phyloP scores from a whole-genome alignment of 2,329 filamentous ascomycete species.

The Kalaharituber pfeilii region DNA sequence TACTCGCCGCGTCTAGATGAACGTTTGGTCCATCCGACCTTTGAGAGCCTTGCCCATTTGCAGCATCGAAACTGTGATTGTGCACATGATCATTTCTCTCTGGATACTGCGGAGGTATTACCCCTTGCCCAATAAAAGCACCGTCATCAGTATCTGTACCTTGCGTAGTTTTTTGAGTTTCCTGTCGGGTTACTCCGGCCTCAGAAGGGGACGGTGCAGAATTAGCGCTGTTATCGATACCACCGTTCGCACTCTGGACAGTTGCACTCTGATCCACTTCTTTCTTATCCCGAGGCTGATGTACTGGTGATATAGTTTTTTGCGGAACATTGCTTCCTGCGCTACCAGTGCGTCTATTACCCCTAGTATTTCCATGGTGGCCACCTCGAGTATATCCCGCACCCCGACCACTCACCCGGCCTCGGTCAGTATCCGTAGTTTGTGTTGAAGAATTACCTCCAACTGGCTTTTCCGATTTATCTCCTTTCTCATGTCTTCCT shows the following conservation, averaged over 20 bases:
- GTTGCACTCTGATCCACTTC: background rate
- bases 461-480: background rate
- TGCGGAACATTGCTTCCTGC: background rate
- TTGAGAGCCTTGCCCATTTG: background rate
- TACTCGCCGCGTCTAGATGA: background rate
- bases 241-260: background rate
- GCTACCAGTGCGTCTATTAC: background rate
- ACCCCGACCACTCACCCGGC: background rate
- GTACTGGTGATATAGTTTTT: background rate
- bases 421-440: background rate
- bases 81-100: background rate
- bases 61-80: background rate
- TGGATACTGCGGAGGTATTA: constrained; percentile 9
- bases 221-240: constrained; percentile 2
- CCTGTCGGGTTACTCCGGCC: constrained; percentile 26
- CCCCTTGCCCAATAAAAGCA: constrained; percentile 13
- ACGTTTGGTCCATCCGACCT: background rate
- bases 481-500: background rate
- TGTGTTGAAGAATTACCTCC: background rate
- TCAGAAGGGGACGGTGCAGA: constrained; percentile 27
- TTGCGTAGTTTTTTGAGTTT: background rate
- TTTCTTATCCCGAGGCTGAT: background rate
- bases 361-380: background rate
- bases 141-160: constrained; percentile 9
- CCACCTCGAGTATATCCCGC: background rate